Evolutionary conservation across 148 eudicot genomes (phyloP).

Genomic region (Heliamphora exappendiculata): DNA sequence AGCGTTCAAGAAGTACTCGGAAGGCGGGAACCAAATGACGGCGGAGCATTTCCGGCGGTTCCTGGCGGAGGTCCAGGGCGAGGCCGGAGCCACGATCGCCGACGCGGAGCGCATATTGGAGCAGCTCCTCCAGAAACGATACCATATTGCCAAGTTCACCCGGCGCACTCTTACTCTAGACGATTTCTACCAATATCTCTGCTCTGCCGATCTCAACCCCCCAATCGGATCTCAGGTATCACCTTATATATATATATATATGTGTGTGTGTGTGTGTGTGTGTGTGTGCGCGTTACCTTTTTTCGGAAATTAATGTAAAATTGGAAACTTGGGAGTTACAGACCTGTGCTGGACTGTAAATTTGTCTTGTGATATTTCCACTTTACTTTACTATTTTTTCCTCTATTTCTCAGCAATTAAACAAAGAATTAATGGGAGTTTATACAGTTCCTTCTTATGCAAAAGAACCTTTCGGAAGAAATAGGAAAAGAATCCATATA

Average conservation of each 20-base stretch:
- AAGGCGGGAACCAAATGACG: conserved; percentile 48
- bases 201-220: conserved; percentile 59
- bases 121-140: conserved; percentile 45
- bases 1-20: conserved; percentile 39
- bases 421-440: background rate
- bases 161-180: conserved; percentile 52
- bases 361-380: background rate
- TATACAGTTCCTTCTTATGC: no score
- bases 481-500: background rate
- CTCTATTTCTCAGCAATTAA: background rate
- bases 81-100: conserved; percentile 16
- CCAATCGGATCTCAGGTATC: conserved; percentile 48
- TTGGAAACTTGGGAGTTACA: background rate
- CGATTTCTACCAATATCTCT: conserved; percentile 62
- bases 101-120: conserved; percentile 36
- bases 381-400: background rate
- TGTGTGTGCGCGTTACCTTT: background rate
- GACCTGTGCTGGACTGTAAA: background rate
- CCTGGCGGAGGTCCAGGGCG: conserved; percentile 43
- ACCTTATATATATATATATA: background rate
- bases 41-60: conserved; percentile 53
- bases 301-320: background rate
- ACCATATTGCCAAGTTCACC: conserved; percentile 45
- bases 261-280: background rate
- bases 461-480: background rate